Percentiles rank a stretch among this genome's conserved stretches.
phyloP scores from a whole-genome alignment of 2,329 filamentous ascomycete species.

The Hypoxylon sp. region DNA sequence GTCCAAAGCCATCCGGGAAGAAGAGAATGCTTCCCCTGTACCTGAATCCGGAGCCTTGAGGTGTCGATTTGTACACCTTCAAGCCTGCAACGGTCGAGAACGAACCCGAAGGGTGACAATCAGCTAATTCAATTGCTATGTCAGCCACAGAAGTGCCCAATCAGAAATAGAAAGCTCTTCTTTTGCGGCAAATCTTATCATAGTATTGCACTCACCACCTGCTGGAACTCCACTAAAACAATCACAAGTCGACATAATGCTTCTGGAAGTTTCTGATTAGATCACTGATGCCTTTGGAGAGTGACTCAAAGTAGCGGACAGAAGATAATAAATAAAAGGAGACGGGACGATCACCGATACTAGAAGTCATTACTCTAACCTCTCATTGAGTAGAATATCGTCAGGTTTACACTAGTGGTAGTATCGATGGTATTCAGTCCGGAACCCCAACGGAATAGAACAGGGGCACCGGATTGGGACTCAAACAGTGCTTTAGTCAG shows the following conservation, averaged over 20 bases:
- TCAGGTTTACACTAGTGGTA: no score
- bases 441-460: slow-evolving; percentile 20
- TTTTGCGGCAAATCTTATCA: not conserved
- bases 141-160: not conserved
- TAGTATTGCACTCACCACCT: slow-evolving; percentile 13
- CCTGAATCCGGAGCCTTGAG: not conserved
- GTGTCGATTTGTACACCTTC: slow-evolving; percentile 23
- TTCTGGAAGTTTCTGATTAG: not conserved
- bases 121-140: not conserved
- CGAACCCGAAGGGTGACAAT: slow-evolving; percentile 10
- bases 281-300: not conserved
- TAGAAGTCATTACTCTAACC: not conserved
- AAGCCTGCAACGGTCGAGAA: slow-evolving; percentile 20
- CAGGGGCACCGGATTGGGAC: not conserved
- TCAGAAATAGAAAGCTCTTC: not conserved
- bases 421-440: not conserved
- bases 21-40: slow-evolving; percentile 14
- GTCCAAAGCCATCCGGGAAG: slow-evolving; percentile 27
- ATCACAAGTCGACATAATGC: slow-evolving; percentile 27
- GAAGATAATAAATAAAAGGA: not conserved
- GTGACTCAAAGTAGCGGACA: not conserved
- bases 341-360: not conserved
- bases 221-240: slow-evolving; percentile 26
- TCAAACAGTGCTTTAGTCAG: not conserved
- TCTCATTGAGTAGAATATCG: not conserved